Evolutionary conservation across 2,329 filamentous ascomycete genomes (phyloP).

Genomic region (Cyclaneusma minus): DNA sequence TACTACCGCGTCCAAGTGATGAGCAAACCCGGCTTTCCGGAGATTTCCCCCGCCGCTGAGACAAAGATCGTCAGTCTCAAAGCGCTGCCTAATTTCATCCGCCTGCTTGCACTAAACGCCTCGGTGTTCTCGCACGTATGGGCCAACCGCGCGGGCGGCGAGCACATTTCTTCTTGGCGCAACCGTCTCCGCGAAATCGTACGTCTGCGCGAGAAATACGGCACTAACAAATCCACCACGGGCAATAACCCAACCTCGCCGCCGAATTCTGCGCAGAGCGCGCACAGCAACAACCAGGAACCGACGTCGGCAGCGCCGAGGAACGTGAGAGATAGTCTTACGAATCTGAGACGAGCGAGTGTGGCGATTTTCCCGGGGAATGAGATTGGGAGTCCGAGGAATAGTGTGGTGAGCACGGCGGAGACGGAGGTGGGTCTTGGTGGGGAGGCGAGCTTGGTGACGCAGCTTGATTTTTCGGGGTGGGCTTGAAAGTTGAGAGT

Average conservation of each 20-base stretch:
- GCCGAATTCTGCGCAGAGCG: conserved; percentile 3
- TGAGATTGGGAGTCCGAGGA: conserved; percentile 40
- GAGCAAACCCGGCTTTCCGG: conserved; percentile 76
- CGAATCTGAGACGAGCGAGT: conserved; percentile 43
- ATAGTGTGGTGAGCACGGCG: conserved; percentile 39
- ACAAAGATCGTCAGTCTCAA: conserved; percentile 77
- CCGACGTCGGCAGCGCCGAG: conserved; percentile 18
- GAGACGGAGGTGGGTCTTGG: conserved; percentile 30
- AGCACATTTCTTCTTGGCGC: conserved; percentile 81
- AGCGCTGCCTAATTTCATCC: conserved; percentile 71
- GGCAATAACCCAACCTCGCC: conserved; percentile 11
- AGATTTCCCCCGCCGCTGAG: conserved; percentile 78
- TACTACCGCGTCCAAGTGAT: conserved; percentile 88
- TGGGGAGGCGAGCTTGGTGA: conserved; percentile 16
- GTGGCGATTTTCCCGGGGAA: conserved; percentile 49
- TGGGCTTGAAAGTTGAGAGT: conserved; percentile 12
- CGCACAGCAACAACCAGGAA: conserved; percentile 7
- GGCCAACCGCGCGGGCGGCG: conserved; percentile 59
- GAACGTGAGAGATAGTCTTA: conserved; percentile 44
- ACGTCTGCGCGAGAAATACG: conserved; percentile 57
- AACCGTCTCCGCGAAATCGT: conserved; percentile 75
- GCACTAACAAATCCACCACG: conserved; percentile 23
- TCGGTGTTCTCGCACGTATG: conserved; percentile 91
- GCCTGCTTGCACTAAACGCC: conserved; percentile 80
- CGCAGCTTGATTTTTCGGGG: conserved; percentile 18